Conservation (phyloP, 2,329 filamentous ascomycete genomes). For the Didymella keratinophila region DNA sequence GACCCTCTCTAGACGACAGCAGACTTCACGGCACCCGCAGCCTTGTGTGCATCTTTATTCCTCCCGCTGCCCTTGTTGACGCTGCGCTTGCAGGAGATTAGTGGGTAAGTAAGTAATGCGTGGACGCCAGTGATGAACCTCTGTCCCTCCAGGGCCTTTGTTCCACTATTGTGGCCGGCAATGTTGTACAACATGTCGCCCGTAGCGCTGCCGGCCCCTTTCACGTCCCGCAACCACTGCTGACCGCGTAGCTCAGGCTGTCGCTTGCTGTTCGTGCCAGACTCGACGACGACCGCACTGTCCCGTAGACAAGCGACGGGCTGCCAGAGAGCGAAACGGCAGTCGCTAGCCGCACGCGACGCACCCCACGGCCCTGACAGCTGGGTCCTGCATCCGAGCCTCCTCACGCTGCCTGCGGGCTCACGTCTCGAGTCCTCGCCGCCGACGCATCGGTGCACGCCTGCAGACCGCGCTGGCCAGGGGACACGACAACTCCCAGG, state of each 20-base stretch:
- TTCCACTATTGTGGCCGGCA: conserved; percentile 42
- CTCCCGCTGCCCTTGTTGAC: conserved; percentile 20
- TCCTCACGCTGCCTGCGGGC: conserved; percentile 28
- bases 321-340: conserved; percentile 7
- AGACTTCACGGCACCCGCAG: conserved; percentile 13
- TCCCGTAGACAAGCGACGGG: conserved; percentile 2
- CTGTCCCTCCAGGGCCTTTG: conserved; percentile 35
- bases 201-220: conserved; percentile 39
- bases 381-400: conserved; percentile 32
- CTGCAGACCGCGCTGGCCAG: conserved; percentile 42
- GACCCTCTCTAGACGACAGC: conserved; percentile 9
- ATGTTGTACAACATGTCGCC: conserved; percentile 47
- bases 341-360: conserved; percentile 34
- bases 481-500: conserved; percentile 36
- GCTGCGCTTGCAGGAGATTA: conserved; percentile 15
- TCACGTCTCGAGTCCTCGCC: conserved; percentile 36
- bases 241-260: conserved; percentile 41
- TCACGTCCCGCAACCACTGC: conserved; percentile 37
- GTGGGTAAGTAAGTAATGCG: conserved; percentile 45
- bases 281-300: conserved; percentile 20
- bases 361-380: conserved; percentile 10
- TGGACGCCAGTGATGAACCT: conserved; percentile 26
- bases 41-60: conserved; percentile 29
- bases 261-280: conserved; percentile 30
- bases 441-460: conserved; percentile 41